Percentiles rank a stretch among this genome's conserved stretches.
Conservation (phyloP, 31 red algal genomes). For the Endocladia muricata region DNA sequence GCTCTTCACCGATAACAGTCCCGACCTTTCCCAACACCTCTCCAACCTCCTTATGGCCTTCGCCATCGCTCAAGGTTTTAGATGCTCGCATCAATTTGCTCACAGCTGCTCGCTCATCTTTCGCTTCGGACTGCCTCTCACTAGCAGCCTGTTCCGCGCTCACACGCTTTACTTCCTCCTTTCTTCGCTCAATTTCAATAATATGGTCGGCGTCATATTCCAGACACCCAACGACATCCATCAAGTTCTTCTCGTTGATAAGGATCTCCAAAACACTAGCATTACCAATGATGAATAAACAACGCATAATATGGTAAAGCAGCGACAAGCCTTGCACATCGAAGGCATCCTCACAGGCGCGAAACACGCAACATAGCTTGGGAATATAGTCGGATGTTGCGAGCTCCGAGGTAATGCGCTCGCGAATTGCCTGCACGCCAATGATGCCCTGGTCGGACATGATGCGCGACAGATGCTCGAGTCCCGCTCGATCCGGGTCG, state of each 20-base stretch:
- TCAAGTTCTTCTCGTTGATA: not conserved
- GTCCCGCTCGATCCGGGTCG: not conserved
- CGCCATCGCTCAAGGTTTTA: too few relatives aligned
- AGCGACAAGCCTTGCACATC: not conserved
- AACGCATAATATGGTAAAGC: not conserved
- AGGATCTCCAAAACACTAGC: not conserved
- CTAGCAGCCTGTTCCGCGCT: not conserved
- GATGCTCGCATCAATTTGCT: too few relatives aligned
- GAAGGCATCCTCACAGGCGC: not conserved
- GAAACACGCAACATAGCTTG: not conserved
- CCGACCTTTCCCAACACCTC: not conserved
- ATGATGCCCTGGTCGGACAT: not conserved
- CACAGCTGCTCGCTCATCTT: not conserved
- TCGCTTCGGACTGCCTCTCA: not conserved
- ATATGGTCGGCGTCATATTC: not conserved
- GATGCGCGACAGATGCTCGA: not conserved
- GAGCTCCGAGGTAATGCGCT: not conserved
- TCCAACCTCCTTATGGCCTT: too few relatives aligned
- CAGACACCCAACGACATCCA: not conserved
- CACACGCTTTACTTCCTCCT: not conserved
- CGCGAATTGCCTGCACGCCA: not conserved
- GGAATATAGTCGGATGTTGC: not conserved
- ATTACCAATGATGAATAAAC: not conserved
- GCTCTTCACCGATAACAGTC: not conserved
- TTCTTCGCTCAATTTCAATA: not conserved